phyloP scores from a whole-genome alignment of 306 rosid species.

The Prunus mira region DNA sequence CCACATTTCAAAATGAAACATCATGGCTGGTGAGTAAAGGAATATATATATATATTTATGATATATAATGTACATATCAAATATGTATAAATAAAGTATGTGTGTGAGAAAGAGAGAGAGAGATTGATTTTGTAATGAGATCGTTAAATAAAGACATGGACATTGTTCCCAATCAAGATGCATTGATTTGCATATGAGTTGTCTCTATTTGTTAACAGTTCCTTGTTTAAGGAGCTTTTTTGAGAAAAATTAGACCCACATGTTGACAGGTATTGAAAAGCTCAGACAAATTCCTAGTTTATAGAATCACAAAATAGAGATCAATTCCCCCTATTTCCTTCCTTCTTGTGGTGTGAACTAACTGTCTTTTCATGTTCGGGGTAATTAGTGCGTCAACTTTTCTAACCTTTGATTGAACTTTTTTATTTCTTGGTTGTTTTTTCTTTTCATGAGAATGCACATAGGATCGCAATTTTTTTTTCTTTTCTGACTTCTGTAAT shows the following conservation, averaged over 20 bases:
- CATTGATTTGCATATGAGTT: not conserved
- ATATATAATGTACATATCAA: not conserved
- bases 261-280: not conserved
- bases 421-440: not conserved
- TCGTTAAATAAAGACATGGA: not conserved
- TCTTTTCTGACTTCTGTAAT: not conserved
- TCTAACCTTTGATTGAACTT: not conserved
- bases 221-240: not conserved
- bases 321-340: not conserved
- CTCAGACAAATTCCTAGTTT: not conserved
- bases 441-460: not conserved
- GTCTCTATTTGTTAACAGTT: not conserved
- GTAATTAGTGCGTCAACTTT: not conserved
- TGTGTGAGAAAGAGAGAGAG: no score
- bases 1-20: slow-evolving; percentile 81
- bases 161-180: not conserved
- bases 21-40: slow-evolving; percentile 90
- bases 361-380: not conserved
- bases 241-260: not conserved
- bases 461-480: not conserved
- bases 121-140: not conserved
- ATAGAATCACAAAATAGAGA: not conserved
- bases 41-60: not conserved
- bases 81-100: not conserved
- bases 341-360: not conserved